Evolutionary conservation across 2,329 filamentous ascomycete species (phyloP).

Genomic region (Diaporthe capsici): DNA sequence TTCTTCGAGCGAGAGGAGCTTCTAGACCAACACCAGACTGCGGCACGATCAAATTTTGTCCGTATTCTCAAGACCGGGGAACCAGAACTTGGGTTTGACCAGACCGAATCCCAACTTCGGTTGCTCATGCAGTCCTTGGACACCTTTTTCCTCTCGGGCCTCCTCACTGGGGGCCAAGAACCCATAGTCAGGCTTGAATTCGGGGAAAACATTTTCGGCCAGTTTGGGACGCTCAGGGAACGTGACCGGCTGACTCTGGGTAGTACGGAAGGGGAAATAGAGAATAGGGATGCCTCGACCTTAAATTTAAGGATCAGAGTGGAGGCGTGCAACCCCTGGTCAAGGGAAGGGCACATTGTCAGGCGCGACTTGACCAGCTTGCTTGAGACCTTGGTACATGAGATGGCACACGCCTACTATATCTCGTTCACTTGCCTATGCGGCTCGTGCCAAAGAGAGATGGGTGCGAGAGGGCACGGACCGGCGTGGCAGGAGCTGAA

Average conservation of each 20-base stretch:
- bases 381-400: not conserved
- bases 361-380: fast-evolving
- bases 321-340: not conserved
- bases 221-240: not conserved
- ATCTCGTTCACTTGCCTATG: not conserved
- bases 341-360: no score
- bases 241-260: not conserved
- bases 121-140: not conserved
- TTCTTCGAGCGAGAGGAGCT: not conserved
- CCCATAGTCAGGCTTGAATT: not conserved
- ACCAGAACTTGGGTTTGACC: not conserved
- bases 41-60: not conserved
- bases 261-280: no score
- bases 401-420: conserved; percentile 1
- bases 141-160: not conserved
- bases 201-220: not conserved
- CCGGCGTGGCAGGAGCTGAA: not conserved
- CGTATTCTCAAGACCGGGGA: fast-evolving
- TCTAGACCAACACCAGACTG: not conserved
- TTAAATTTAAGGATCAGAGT: not conserved
- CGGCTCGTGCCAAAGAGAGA: not conserved
- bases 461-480: not conserved
- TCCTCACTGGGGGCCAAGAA: not conserved
- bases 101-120: not conserved
- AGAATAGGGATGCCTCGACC: no score